These are phyloP conservation scores for Xylariaceae sp. DNA, from an alignment of 2,329 filamentous ascomycete species.

Conservation along the genomic window DNA sequence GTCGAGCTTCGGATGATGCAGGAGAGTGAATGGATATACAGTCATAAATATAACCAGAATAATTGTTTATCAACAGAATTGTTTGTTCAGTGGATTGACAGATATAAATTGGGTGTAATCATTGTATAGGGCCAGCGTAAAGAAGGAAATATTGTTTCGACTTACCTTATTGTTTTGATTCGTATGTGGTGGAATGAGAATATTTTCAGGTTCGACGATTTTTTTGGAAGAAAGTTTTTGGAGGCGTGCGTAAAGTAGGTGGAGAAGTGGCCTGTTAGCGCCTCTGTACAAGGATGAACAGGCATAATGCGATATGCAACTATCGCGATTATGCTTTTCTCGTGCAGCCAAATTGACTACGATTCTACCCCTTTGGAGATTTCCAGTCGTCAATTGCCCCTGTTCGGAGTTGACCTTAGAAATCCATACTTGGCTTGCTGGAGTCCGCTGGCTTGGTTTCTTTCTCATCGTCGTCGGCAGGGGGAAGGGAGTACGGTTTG, in stretches of 20 bases:
- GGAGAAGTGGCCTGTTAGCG: not conserved
- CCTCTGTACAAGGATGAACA: not conserved
- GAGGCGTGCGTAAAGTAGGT: not conserved
- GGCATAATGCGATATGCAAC: not conserved
- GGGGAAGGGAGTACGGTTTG: conserved; percentile 82
- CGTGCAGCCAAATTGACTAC: not conserved
- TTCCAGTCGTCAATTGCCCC: not conserved
- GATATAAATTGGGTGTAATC: conserved; percentile 64
- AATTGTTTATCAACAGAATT: conserved; percentile 45
- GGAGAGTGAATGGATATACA: conserved; percentile 29
- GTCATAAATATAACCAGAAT: conserved; percentile 42
- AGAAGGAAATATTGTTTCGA: conserved; percentile 12
- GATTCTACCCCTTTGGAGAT: not conserved
- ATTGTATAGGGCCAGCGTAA: conserved; percentile 36
- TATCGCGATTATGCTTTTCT: not conserved
- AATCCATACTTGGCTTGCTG: conserved; percentile 68
- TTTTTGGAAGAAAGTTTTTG: conserved; percentile 22
- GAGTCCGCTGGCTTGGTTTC: conserved; percentile 44
- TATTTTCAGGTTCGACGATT: conserved; percentile 1
- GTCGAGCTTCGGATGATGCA: conserved; percentile 12
- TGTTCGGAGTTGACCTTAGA: conserved; percentile 43
- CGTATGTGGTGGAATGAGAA: conserved; percentile 12
- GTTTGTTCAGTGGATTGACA: conserved; percentile 77
- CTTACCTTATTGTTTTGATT: conserved; percentile 24
- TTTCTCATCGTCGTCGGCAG: conserved; percentile 64